Evolutionary conservation across 345 rosid genomes (phyloP).

Genomic region (Triadica sebifera): DNA sequence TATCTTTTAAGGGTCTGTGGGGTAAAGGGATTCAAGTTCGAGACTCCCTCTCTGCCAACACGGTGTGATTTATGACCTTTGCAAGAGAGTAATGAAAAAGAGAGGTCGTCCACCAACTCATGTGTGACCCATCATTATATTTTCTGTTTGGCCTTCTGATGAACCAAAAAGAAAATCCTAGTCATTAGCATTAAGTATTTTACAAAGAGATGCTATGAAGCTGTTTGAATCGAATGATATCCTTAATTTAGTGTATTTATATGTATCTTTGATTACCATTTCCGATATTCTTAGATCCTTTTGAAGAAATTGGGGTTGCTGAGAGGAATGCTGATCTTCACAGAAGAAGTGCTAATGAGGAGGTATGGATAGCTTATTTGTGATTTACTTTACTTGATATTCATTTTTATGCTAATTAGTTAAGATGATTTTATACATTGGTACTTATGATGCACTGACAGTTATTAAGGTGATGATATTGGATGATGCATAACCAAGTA

Average conservation of each 20-base stretch:
- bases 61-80: not conserved
- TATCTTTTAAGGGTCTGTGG: not conserved
- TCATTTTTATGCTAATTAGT: not conserved
- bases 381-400: not conserved
- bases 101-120: not conserved
- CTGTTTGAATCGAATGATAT: constrained; percentile 4
- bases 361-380: constrained; percentile 35
- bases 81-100: not conserved
- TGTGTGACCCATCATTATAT: not conserved
- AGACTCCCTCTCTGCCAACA: not conserved
- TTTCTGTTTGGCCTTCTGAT: not conserved
- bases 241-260: constrained; percentile 6
- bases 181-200: not conserved
- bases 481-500: not conserved
- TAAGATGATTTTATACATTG: constrained; percentile 4
- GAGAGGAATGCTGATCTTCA: constrained; percentile 75
- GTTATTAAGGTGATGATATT: constrained; percentile 2
- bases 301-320: constrained; percentile 76
- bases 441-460: not conserved
- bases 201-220: not conserved
- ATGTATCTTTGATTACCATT: constrained; percentile 6
- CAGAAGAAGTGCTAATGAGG: constrained; percentile 85
- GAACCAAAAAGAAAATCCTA: not conserved
- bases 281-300: constrained; percentile 76
- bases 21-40: not conserved